Base-by-base conservation (phyloP, 1,284 basidiomycete genomes). In the Cryptococcus sp. region DNA sequence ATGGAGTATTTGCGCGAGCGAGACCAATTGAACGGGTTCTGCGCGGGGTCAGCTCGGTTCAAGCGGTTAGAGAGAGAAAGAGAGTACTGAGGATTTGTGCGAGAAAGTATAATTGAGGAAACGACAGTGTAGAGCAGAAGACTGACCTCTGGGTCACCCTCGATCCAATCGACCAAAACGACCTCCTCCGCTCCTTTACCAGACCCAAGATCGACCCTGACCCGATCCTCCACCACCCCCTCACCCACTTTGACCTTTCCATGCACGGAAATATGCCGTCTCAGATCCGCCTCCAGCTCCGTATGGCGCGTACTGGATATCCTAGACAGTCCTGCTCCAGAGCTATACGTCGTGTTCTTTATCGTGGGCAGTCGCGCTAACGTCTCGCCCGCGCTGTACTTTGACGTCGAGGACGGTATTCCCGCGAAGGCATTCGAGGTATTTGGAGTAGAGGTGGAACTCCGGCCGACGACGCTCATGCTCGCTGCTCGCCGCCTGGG, bases 11-110 rank as follows among this genome's bases (percentile, higher is more conserved):
- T 76, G 45, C 67, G 60, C 3, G 19, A 6, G 15, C 42, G 22
- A 1, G 66, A 53, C 67, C 68, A 76, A 57, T 77, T 75, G 61
- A 71, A 66, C 0, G 75, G 75, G 56, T 73, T 67, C 75, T 77
- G 58, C 17, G 22, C n/a, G 5, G 17, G 15, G 20, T 19, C 17
- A 30, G 19, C 30, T 23, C 41, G 25, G 58, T 35, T 23, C 19
- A 47, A 20, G 15, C 48, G 16, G 17, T 1, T 45, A 10, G 19
- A 47, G n/a, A 23, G 22, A n/a, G n/a, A 10, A 25, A 25, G 25
- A 25, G 11, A 8, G 20, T 23, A 43, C 20, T 40, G 19, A 3
- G 13, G 20, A 42, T 27, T 19, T 41, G 39, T 6, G 25, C 25
- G 25, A 25, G 42, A 45, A 22, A n/a, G 30, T 20, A 6, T 7